Base-by-base conservation (phyloP, 257 asterid species). In the Solanum medicagineum region DNA sequence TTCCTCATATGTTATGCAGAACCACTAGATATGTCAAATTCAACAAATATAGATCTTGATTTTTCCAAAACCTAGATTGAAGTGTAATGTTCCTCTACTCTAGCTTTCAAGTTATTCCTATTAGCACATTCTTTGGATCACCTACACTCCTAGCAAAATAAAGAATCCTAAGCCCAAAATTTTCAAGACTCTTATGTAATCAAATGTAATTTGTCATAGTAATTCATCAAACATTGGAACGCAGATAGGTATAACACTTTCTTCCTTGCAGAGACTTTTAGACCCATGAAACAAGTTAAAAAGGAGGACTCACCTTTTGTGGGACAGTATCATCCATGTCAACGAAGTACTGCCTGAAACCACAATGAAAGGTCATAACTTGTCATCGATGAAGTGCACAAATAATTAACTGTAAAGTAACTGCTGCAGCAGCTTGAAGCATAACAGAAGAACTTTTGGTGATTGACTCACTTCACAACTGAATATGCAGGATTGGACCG, bases 331-430 rank as follows among this genome's bases (percentile, higher is more conserved):
- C 93, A 65, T 84, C 91, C 91, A 85, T 85, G 86, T 91, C 87
- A 84, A 91, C 93, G 53, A 91, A 91, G 80, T 91, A 91, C 85
- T 91, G 93, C 91, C 93, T 91, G 92, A 84, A 83, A 88, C 57
- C 40, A 77, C 49, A 59, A 70, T 81, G 73, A 69, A 59, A 53
- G 49, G 68, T 77, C 83, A 45, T 10, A 44, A 83, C 29, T 83
- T 83, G 68, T 51, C 49, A 83, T 26, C 45, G 40, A 60, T 59
- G 57, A 36, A 69, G 84, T 56, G 22, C 83, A 16, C 69, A 49
- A 45, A 83, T 36, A 65, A 62, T 45, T 60, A 62, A 75, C 82
- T 0, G 62, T 8, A 49, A 16, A 75, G 8, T 75, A 75, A 75
- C 16, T 0, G 60, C 45, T 1, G 10, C 13, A 36, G 24, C 54